Base-by-base conservation (phyloP, 805 yeast species). In the Pichia californica region DNA sequence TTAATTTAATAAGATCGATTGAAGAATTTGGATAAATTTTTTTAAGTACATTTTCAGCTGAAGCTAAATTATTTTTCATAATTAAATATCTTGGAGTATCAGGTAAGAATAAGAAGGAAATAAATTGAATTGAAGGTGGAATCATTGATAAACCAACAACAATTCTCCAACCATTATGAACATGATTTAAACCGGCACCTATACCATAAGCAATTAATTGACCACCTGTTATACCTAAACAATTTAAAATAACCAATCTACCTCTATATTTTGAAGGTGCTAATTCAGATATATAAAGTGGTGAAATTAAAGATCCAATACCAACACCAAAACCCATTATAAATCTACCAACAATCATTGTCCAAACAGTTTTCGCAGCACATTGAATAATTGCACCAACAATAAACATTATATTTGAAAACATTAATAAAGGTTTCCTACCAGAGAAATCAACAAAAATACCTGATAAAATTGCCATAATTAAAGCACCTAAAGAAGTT, bases 271-370 rank as follows among this genome's bases (percentile, higher is more conserved):
- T 77, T 14, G 93, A 77, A 25, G 99, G 98, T 3, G 97, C 95
- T 61, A 89, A 75, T 63, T 91, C 99, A 44, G 88, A 73, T 49
- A 91, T 84, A 71, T 88, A 89, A 45, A 91, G 70, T 1, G 99
- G 99, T n/a, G 98, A 88, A 44, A 88, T 83, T 42, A 91, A 69
- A 3, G 97, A 88, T 1, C 97, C 98, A 43, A 86, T 75, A 53
- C 99, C 99, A 23, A 91, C 97, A 54, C 96, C 98, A 63, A 86
- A 85, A 15, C 99, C 99, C 83, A 93, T 85, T 38, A 91, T 70
- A 52, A 93, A 82, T 61, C 98, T 76, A 35, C 98, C 99, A 13
- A 68, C 80, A 50, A 87, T 81, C 98, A 91, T 91, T 36, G 83
- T 80, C 94, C 96, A 87, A 47, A 88, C 81, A 4, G 81, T 69